Evolutionary conservation across 2,329 filamentous ascomycete genomes (phyloP), one percentile per base, ranked within the genome.

Genomic region (Xenoacremonium recifei): DNA sequence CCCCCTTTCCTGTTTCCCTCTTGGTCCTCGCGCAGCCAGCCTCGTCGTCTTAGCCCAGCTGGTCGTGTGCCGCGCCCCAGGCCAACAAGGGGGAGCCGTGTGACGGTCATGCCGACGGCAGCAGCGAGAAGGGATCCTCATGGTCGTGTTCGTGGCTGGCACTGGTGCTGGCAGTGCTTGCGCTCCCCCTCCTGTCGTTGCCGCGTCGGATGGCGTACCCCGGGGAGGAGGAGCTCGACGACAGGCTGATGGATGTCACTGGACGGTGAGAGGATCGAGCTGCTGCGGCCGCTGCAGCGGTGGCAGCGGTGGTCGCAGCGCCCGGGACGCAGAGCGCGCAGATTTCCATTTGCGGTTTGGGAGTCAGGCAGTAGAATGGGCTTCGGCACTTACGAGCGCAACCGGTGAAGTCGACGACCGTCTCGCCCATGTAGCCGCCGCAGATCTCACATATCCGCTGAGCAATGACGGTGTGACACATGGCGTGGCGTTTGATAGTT

Each of bases 401-500:
- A 30, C 48, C 46, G 20, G 49, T 54, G 40, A 61, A 60, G 48
- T 51, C 58, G 47, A 60, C 59, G 33, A 58, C 58, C 23, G 45
- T 56, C 54, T 61, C 58, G 38, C 58, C 58, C 27, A 58, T 54
- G 36, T 48, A 47, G 40, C 47, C 42, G 21, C 47, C 50, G 47
- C 58, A 61, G 45, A 48, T 47, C 42, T 53, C 49, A 48, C 58
- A 61, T 48, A 60, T 48, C 42, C 56, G 59, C 49, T 60, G 53
- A 21, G 58, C 58, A 27, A 59, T 49, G 42, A 60, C 50, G 29
- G 50, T 58, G 54, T 60, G 58, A 37, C 58, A 61, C 58, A 60
- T 61, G 41, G 39, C n/a, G n/a, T n/a, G n/a, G n/a, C n/a, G n/a
- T n/a, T n/a, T n/a, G n/a, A n/a, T n/a, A n/a, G n/a, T n/a, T n/a